A percentile compares a stretch with the other conserved stretches of the same genome.
These are phyloP conservation scores for Pseudomicrostroma phylloplanum DNA, from an alignment of 1,284 basidiomycete species.

Conservation along the genomic window DNA sequence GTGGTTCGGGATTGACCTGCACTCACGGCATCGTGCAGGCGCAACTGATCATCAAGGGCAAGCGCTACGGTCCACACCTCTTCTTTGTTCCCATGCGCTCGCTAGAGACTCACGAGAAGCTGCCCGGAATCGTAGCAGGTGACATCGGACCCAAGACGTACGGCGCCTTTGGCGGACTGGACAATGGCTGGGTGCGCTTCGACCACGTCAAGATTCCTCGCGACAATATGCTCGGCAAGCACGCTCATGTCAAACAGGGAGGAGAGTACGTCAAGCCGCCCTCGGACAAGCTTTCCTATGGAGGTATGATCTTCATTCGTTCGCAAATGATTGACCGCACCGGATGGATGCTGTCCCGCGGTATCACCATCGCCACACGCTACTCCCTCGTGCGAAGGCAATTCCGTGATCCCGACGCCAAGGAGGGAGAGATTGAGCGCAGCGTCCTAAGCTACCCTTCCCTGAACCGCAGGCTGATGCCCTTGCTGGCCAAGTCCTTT, in stretches of 20 bases:
- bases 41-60: constrained; percentile 64
- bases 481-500: constrained; percentile 64
- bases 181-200: constrained; percentile 67
- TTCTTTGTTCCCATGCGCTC: constrained; percentile 59
- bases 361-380: constrained; percentile 65
- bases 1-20: constrained; percentile 65
- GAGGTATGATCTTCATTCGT: constrained; percentile 57
- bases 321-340: constrained; percentile 59
- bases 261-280: constrained; percentile 66
- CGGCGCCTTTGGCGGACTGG: constrained; percentile 58
- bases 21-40: constrained; percentile 75
- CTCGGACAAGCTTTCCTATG: constrained; percentile 69
- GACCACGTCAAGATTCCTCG: constrained; percentile 67
- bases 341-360: constrained; percentile 62
- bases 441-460: constrained; percentile 67
- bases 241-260: constrained; percentile 64
- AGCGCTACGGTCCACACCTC: constrained; percentile 67
- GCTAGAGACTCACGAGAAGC: constrained; percentile 59
- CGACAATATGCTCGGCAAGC: constrained; percentile 68
- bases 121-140: constrained; percentile 66
- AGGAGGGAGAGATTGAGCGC: constrained; percentile 56
- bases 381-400: constrained; percentile 70
- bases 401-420: constrained; percentile 40
- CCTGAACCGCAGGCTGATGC: constrained; percentile 65
- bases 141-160: constrained; percentile 64